A percentile compares a stretch with the other conserved stretches of the same genome.
phyloP scores from a whole-genome alignment of 169 alveolate genomes.

The Cryptosporidium sp. region DNA sequence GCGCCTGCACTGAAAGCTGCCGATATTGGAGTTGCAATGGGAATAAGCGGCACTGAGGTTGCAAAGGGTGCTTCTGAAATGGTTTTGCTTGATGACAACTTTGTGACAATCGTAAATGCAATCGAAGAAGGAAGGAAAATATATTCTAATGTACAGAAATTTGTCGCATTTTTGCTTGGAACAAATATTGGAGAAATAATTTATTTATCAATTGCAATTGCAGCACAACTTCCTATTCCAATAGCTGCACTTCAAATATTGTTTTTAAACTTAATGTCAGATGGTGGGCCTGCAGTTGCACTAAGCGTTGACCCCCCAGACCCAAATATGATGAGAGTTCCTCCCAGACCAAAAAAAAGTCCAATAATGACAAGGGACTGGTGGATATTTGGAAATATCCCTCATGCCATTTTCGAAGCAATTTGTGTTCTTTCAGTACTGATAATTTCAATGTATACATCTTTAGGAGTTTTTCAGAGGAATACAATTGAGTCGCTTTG shows the following conservation, averaged over 20 bases:
- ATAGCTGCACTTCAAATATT: slow-evolving; percentile 91
- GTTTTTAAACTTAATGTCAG: slow-evolving; percentile 91
- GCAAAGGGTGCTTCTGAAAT: slow-evolving; percentile 88
- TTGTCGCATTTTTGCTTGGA: slow-evolving; percentile 92
- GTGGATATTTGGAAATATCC: slow-evolving; percentile 91
- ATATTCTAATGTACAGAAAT: slow-evolving; percentile 93
- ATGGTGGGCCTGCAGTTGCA: slow-evolving; percentile 95
- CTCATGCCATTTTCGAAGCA: slow-evolving; percentile 91
- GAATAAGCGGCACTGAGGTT: slow-evolving; percentile 92
- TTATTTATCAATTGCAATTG: slow-evolving; percentile 86
- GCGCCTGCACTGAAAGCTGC: slow-evolving; percentile 92
- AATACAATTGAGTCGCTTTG: slow-evolving; percentile 56
- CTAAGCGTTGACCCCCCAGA: slow-evolving; percentile 92
- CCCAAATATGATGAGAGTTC: slow-evolving; percentile 87
- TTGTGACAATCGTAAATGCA: slow-evolving; percentile 91
- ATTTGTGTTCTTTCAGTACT: slow-evolving; percentile 85
- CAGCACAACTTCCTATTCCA: slow-evolving; percentile 89
- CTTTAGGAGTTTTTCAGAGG: slow-evolving; percentile 84
- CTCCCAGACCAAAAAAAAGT: slow-evolving; percentile 88
- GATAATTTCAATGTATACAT: slow-evolving; percentile 86
- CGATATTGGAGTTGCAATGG: slow-evolving; percentile 96
- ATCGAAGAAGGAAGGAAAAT: slow-evolving; percentile 91
- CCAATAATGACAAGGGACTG: slow-evolving; percentile 92
- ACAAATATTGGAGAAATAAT: slow-evolving; percentile 92
- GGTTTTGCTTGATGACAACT: slow-evolving; percentile 88